phyloP scores from a whole-genome alignment of 2,329 filamentous ascomycete species.

The Aspergillus flavus region DNA sequence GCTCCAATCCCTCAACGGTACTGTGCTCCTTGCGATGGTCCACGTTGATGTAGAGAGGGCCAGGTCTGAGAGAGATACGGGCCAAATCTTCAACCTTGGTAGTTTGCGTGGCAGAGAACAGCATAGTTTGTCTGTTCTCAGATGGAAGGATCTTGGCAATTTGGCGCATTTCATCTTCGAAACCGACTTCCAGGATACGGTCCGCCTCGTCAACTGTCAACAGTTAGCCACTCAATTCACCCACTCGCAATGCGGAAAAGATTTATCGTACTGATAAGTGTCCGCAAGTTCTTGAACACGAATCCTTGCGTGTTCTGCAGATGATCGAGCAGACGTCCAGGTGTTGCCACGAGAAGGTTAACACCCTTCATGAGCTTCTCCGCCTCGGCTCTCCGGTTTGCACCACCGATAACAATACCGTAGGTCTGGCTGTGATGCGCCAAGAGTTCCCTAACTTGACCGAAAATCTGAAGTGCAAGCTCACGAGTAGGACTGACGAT shows the following conservation, averaged over 20 bases:
- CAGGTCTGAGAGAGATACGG: slow-evolving; percentile 85
- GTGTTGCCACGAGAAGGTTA: slow-evolving; percentile 91
- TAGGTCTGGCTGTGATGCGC: slow-evolving; percentile 91
- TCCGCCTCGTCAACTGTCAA: slow-evolving; percentile 76
- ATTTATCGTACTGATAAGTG: slow-evolving; percentile 64
- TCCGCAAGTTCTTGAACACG: slow-evolving; percentile 87
- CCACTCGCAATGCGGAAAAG: background rate
- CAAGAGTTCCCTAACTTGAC: slow-evolving; percentile 91
- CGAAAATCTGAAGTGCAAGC: slow-evolving; percentile 92
- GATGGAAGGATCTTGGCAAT: slow-evolving; percentile 93
- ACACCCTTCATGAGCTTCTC: slow-evolving; percentile 94
- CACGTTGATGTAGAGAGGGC: slow-evolving; percentile 95
- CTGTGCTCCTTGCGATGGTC: slow-evolving; percentile 86
- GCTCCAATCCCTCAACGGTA: slow-evolving; percentile 90
- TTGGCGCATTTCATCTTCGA: slow-evolving; percentile 97
- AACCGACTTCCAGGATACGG: slow-evolving; percentile 93
- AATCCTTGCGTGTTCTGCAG: slow-evolving; percentile 90
- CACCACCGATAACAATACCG: slow-evolving; percentile 93
- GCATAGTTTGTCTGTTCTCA: slow-evolving; percentile 87
- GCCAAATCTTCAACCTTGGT: slow-evolving; percentile 98
- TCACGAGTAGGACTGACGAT: slow-evolving; percentile 93
- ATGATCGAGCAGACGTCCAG: slow-evolving; percentile 89
- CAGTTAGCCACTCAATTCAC: background rate
- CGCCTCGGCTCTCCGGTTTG: slow-evolving; percentile 85
- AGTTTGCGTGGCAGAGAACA: slow-evolving; percentile 98